phyloP scores from a whole-genome alignment of 257 asterid species.

The Jaltomata sinuosa region DNA sequence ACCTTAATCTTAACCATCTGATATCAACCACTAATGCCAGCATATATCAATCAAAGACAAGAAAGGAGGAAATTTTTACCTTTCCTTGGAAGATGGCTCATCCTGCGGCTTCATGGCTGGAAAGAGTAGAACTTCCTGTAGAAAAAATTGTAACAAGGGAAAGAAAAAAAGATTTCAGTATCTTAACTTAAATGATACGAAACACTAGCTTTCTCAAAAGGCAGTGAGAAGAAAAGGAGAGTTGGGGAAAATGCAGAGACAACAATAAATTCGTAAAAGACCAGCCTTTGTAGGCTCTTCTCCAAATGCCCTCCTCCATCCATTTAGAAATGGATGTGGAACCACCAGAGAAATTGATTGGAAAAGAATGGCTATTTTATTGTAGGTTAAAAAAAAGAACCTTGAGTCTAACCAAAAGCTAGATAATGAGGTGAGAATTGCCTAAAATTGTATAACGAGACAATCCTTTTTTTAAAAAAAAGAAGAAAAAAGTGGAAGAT shows the following conservation, averaged over 20 bases:
- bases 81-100: conserved; percentile 49
- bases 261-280: background rate
- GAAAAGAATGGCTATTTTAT: background rate
- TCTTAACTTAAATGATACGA: background rate
- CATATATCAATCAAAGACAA: background rate
- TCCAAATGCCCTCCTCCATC: background rate
- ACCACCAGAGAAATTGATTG: background rate
- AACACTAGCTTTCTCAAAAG: background rate
- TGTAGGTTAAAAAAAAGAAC: background rate
- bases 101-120: conserved; percentile 95
- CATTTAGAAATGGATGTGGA: background rate
- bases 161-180: background rate
- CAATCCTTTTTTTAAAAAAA: background rate
- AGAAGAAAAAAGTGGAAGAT: background rate
- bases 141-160: background rate
- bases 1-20: background rate
- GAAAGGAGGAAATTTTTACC: conserved; percentile 16
- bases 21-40: background rate
- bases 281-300: background rate
- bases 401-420: background rate
- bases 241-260: background rate
- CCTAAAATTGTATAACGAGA: background rate
- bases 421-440: background rate
- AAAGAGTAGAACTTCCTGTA: conserved; percentile 79
- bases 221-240: background rate